These are phyloP conservation scores for Trichophyton schoenleinii DNA, from an alignment of 2,329 filamentous ascomycete genomes.

Conservation along the genomic window DNA sequence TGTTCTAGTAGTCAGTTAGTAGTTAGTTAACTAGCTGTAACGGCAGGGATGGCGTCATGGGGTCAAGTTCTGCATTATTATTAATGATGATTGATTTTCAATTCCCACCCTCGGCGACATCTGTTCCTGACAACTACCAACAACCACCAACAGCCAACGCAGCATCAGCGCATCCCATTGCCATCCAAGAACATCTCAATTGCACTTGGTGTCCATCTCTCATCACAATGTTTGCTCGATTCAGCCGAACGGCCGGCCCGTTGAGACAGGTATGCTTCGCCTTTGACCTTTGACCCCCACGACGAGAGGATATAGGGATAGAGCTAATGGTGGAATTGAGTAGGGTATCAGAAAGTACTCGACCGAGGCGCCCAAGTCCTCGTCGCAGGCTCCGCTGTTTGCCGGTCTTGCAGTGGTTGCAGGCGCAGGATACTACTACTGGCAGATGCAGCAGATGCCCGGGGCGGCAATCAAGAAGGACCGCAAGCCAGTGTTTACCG, in stretches of 20 bases:
- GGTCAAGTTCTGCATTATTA: neutral
- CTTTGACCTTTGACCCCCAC: neutral
- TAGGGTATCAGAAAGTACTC: slow-evolving; percentile 63
- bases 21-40: neutral
- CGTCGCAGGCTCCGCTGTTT: slow-evolving; percentile 46
- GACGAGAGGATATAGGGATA: neutral
- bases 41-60: slow-evolving; percentile 5
- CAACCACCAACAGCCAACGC: neutral
- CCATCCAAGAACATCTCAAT: slow-evolving; percentile 17
- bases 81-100: neutral
- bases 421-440: slow-evolving; percentile 48
- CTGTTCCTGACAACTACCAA: neutral
- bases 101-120: neutral
- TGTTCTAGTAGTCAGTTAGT: no score
- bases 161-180: neutral
- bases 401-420: slow-evolving; percentile 37
- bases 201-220: neutral
- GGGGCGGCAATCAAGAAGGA: slow-evolving; percentile 24
- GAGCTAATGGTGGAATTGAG: neutral
- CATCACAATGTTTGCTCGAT: slow-evolving; percentile 52
- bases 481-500: slow-evolving; percentile 51
- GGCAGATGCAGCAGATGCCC: slow-evolving; percentile 20
- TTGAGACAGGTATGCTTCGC: slow-evolving; percentile 47
- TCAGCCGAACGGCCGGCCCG: slow-evolving; percentile 51
- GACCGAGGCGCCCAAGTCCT: slow-evolving; percentile 35